Conservation (phyloP, 208 protist genomes). For the Leishmania major region DNA sequence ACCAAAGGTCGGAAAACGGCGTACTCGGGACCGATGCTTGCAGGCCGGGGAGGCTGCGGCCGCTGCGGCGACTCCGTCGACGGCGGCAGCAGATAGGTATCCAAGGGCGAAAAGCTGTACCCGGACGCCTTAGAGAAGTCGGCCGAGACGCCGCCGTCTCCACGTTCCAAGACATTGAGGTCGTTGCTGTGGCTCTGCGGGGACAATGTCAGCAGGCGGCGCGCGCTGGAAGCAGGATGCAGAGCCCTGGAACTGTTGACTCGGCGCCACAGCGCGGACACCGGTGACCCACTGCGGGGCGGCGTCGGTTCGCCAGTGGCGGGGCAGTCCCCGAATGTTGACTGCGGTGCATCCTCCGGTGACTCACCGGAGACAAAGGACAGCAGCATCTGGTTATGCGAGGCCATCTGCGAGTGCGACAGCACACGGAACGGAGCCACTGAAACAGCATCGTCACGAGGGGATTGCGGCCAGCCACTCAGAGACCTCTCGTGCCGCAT, state of each 20-base stretch:
- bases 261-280: neutral
- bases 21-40: neutral
- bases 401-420: neutral
- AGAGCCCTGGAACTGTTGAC: neutral
- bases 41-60: neutral
- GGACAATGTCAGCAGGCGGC: neutral
- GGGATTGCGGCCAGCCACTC: neutral
- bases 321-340: too few relatives aligned
- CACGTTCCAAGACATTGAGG: neutral
- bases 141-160: neutral
- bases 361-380: too few relatives aligned
- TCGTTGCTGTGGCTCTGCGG: neutral
- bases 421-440: neutral
- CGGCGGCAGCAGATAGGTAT: neutral
- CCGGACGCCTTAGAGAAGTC: neutral
- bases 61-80: neutral
- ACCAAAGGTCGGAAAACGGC: neutral
- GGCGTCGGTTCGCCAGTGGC: too few relatives aligned
- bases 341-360: too few relatives aligned
- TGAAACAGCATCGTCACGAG: neutral
- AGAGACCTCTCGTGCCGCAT: neutral
- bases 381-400: too few relatives aligned
- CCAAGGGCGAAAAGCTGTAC: neutral
- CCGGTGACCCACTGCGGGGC: neutral
- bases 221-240: neutral